Evolutionary conservation across 352 stramenopile genomes (phyloP), one percentile per base, ranked within the genome.

Genomic region (Phytopythium boreale): DNA sequence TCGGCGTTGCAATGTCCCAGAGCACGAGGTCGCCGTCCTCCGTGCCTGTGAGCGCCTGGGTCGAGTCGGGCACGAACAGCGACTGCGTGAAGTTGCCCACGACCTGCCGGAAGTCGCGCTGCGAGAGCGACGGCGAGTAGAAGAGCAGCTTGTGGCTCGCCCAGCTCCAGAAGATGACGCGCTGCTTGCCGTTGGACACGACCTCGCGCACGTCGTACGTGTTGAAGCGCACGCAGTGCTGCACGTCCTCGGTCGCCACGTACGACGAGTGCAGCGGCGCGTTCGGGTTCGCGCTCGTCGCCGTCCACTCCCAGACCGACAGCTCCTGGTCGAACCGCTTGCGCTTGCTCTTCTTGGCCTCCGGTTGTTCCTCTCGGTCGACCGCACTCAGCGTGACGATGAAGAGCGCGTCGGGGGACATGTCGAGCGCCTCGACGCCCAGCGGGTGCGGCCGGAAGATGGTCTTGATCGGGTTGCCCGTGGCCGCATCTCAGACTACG

Each of bases 81-180:
- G 86, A 96, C 67, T 90, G 77, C 29, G 87, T 92, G 61, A 97
- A 97, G 41, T 80, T 75, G 17, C 88, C 87, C n/a, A 93, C 79
- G 41, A 79, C 76, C 59, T 95, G 82, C 15, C 82, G 84, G 36
- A 95, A 92, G 68, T 96, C 84, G 24, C 79, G 85, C 47, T 92
- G 85, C 5, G 85, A 87, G 4, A 97, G 65, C n/a, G 82, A 91
- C 24, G 86, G 86, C 63, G 82, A 91, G 63, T 95, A 95, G 57
- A 91, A 93, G 10, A 90, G 74, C 62, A 97, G 67, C 41, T 78
- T 76, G 67, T 87, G 82, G 53, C 89, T 71, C 56, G 85, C 70
- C 91, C 86, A 97, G 65, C 88, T 92, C 91, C 89, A 97, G 67
- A 97, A 97, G 44, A 93, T 88, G 26, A 98, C 88, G 50, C 84